Evolutionary conservation across 2,329 filamentous ascomycete genomes (phyloP), one percentile per base, ranked within the genome.

Genomic region (Rhexocercosporidium sp.): DNA sequence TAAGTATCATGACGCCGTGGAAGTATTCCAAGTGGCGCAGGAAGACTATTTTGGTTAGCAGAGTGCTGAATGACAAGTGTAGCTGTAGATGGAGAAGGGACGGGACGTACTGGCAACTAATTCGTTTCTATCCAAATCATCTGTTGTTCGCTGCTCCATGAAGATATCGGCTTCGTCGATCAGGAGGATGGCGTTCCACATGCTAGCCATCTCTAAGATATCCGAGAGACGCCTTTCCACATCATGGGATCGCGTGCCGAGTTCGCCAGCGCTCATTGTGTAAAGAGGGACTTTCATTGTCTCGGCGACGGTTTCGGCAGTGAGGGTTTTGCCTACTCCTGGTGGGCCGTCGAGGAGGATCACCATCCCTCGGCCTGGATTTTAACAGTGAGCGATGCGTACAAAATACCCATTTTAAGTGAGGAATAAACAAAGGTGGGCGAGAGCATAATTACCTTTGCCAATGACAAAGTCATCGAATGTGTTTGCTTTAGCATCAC

Each of bases 131-230:
- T 78, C 73, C 12, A 80, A 70, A 65, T 80, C 77, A 63, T 75
- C 68, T 8, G 72, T 66, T 1, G 68, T 62, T 3, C 78, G 73
- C 3, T 73, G 69, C 65, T 79, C 76, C 46, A 80, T 70, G 74
- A 85, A 86, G 12, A 86, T 82, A 63, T 85, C 84, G 11, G 83
- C 82, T 74, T 85, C 83, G 69, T 85, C 84, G 3, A 86, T 79
- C 8, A 86, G 77, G 8, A 85, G 73, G 7, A 86, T 80, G 11
- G 81, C 82, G 41, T 82, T 78, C 84, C 84, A 86, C n/a, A 80
- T 78, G 0, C 79, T 79, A 1, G 83, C 83, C 71, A 85, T 88
- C 74, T 92, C 88, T 66, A 94, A 83, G 64, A 91, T 90, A 68
- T 86, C 65, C 51, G 85, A 72, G 85, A 86, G 39, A 11, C 69